phyloP scores from a whole-genome alignment of 306 rosid genomes.

The Lathyrus aphaca region DNA sequence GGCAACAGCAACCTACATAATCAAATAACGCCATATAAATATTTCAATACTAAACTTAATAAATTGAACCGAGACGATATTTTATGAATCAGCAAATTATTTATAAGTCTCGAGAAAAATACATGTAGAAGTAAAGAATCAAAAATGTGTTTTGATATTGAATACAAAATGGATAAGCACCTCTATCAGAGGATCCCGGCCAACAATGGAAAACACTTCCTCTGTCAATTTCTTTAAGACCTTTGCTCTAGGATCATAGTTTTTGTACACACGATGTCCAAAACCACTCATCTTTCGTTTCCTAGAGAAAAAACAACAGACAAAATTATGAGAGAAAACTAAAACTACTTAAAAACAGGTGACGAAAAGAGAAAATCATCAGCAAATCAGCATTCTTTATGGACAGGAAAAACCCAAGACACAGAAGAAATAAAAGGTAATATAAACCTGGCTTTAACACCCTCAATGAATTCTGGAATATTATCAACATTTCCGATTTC shows the following conservation, averaged over 20 bases:
- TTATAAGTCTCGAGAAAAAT: neutral
- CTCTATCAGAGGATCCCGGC: conserved; percentile 93
- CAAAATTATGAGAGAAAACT: conserved; percentile 21
- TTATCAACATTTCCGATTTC: conserved; percentile 86
- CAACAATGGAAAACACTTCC: conserved; percentile 91
- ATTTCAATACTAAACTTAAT: conserved; percentile 24
- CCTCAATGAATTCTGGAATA: conserved; percentile 85
- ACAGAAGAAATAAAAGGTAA: conserved; percentile 13
- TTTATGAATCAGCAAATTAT: conserved; percentile 9
- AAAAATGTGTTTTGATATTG: conserved; percentile 5
- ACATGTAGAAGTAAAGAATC: neutral
- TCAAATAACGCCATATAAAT: conserved; percentile 44
- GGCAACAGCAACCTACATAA: conserved; percentile 82
- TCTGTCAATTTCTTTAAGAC: conserved; percentile 75
- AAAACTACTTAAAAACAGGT: conserved; percentile 2
- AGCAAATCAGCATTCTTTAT: neutral
- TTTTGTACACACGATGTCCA: conserved; percentile 94
- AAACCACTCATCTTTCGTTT: conserved; percentile 93
- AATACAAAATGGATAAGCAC: conserved; percentile 44
- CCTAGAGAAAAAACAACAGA: conserved; percentile 48
- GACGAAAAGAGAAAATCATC: conserved; percentile 8
- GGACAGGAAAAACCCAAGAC: neutral
- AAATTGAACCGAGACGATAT: neutral
- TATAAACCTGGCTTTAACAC: conserved; percentile 78
- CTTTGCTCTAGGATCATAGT: conserved; percentile 92